Conservation (phyloP, 208 protist species). For the Crithidia brevicula region DNA sequence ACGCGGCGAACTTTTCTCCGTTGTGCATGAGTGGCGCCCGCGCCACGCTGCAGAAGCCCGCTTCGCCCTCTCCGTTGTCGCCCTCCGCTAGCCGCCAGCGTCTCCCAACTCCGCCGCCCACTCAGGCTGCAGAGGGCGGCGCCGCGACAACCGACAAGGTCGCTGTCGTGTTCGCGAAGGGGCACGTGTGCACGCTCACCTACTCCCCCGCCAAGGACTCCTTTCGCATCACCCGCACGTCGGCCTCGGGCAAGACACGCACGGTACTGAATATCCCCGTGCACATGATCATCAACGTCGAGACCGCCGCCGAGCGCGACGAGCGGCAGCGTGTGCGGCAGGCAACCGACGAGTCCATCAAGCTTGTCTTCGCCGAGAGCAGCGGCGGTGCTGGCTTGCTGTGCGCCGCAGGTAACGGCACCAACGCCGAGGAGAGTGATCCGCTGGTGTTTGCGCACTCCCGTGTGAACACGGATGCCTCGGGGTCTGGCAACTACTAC, state of each 20-base stretch:
- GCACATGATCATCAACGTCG: slow-evolving; percentile 66
- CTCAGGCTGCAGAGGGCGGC: not conserved
- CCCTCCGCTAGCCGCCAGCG: too few species aligned
- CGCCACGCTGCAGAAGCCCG: not conserved
- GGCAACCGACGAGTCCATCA: slow-evolving; percentile 38
- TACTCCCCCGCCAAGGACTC: slow-evolving; percentile 29
- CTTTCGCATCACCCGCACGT: slow-evolving; percentile 33
- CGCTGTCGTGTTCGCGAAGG: slow-evolving; percentile 28
- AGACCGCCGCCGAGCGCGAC: slow-evolving; percentile 55
- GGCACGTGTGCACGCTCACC: slow-evolving; percentile 36
- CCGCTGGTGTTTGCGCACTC: slow-evolving; percentile 42
- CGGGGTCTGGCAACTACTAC: not conserved
- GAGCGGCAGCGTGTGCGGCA: slow-evolving; percentile 40
- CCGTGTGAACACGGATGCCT: slow-evolving; percentile 38
- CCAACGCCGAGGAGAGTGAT: slow-evolving; percentile 12
- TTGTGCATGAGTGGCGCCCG: not conserved
- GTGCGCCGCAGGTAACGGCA: slow-evolving; percentile 18
- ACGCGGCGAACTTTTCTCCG: not conserved
- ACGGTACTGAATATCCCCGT: slow-evolving; percentile 58
- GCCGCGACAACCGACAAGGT: slow-evolving; percentile 15
- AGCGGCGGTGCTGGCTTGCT: slow-evolving; percentile 15
- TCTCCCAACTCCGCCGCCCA: not conserved
- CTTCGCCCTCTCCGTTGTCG: not conserved
- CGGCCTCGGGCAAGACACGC: slow-evolving; percentile 28
- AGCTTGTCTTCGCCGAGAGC: slow-evolving; percentile 28